Percentiles rank a stretch among this genome's conserved stretches.
These are phyloP conservation scores for Falciphora oryzae DNA, from an alignment of 2,329 filamentous ascomycete genomes.

Conservation along the genomic window DNA sequence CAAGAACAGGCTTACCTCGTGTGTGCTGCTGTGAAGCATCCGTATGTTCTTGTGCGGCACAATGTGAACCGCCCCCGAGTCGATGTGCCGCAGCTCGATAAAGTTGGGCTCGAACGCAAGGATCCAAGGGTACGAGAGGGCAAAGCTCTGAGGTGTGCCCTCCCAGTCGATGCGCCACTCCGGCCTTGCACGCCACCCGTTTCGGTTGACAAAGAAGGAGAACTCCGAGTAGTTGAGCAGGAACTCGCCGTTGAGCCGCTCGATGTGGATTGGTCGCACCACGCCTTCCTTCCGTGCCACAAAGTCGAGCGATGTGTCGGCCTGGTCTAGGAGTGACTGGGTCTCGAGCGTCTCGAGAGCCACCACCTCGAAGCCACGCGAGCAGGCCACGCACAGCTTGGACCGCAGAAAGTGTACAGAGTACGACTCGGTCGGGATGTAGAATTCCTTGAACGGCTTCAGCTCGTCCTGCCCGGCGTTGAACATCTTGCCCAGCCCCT, in stretches of 20 bases:
- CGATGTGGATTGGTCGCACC: constrained; percentile 84
- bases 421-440: constrained; percentile 96
- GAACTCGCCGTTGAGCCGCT: constrained; percentile 95
- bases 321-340: constrained; percentile 92
- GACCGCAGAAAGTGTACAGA: constrained; percentile 97
- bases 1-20: constrained; percentile 64
- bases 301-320: constrained; percentile 96
- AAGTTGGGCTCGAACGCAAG: constrained; percentile 96
- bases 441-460: constrained; percentile 97
- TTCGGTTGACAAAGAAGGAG: constrained; percentile 98
- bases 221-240: constrained; percentile 97
- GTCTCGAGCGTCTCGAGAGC: constrained; percentile 96
- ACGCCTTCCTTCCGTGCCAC: constrained; percentile 90
- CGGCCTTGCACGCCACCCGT: constrained; percentile 91
- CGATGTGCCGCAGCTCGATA: constrained; percentile 92
- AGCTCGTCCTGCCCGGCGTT: constrained; percentile 87
- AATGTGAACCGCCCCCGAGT: constrained; percentile 91
- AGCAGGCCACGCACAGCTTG: constrained; percentile 93
- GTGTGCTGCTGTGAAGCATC: constrained; percentile 94
- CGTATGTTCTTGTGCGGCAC: constrained; percentile 94
- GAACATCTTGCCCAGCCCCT: constrained; percentile 93
- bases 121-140: constrained; percentile 94
- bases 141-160: constrained; percentile 85
- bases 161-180: constrained; percentile 99
- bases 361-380: constrained; percentile 94